Conservation (phyloP, 345 rosid species). For the Trapa incisa region DNA sequence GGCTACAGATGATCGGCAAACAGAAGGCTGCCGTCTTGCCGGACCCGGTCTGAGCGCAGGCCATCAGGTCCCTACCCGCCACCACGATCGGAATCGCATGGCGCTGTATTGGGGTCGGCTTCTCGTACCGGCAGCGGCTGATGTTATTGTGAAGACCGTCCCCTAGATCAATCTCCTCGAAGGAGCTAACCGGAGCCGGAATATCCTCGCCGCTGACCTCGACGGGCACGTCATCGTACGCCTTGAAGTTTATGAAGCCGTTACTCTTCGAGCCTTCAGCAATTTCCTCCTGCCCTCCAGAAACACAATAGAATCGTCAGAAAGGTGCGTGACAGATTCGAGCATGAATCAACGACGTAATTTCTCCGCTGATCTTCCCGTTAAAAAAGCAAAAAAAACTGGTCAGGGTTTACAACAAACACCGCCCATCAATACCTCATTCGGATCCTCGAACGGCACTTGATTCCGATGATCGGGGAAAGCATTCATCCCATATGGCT, state of each 20-base stretch:
- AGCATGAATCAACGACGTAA: background rate
- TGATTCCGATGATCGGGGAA: background rate
- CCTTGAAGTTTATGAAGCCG: constrained; percentile 25
- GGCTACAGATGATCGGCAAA: constrained; percentile 32
- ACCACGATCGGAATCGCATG: constrained; percentile 43
- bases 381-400: background rate
- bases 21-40: constrained; percentile 52
- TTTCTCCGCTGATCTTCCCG: background rate
- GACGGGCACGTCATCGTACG: constrained; percentile 32
- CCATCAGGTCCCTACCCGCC: constrained; percentile 51
- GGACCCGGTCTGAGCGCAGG: constrained; percentile 49
- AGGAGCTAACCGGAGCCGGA: constrained; percentile 19
- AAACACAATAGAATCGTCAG: background rate
- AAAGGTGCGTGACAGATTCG: background rate
- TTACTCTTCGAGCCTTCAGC: constrained; percentile 5
- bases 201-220: constrained; percentile 23
- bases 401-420: background rate
- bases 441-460: constrained; percentile 8
- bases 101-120: constrained; percentile 43
- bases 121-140: constrained; percentile 30
- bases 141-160: constrained; percentile 25
- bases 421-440: constrained; percentile 4
- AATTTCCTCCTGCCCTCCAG: background rate
- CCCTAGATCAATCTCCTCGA: constrained; percentile 25
- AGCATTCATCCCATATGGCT: background rate